Evolutionary conservation across 352 stramenopile genomes (phyloP), one percentile per base, ranked within the genome.

Genomic region (Phytophthora parvispora): DNA sequence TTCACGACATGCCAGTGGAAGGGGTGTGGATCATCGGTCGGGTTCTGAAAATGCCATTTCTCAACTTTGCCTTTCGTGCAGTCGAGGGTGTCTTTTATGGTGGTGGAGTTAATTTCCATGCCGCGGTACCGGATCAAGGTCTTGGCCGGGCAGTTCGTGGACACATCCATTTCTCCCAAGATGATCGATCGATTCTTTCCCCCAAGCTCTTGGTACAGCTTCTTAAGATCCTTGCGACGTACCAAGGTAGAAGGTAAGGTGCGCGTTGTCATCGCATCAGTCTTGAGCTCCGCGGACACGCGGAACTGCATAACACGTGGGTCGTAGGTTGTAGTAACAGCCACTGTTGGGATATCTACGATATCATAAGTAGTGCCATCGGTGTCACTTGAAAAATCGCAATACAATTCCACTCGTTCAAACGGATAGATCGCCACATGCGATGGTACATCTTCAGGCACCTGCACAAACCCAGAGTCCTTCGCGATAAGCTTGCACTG

Each of bases 1-100:
- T 91, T 93, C 18, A 92, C 81, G 25, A 92, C 60, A 53, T 92
- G 86, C 86, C 86, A 93, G 52, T 93, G 86, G 73, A 93, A 92
- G 43, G 86, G 86, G 55, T 93, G 83, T 24, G 83, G 76, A 53
- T 93, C 86, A 49, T 91, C 84, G 4, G 86, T 92, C 18, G 86
- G 86, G 67, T 93, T 92, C 71, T 90, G 81, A 61, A 93, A 93
- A 68, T 89, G 69, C 86, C 86, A 93, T 53, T 89, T 89, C 72
- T 93, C 86, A 9, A 92, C 86, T 58, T 86, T 92, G 27, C 86
- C 86, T 60, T 83, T 86, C 5, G 86, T 92, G 60, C 83, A 93
- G 42, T 70, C 57, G 25, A 92, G 64, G 18, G 74, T 84, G 34
- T 64, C 82, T 52, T 73, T 84, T 54, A 81, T 79, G 45, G 72